These are phyloP conservation scores for Colletotrichum shisoi DNA, from an alignment of 2,329 filamentous ascomycete genomes.

Conservation along the genomic window DNA sequence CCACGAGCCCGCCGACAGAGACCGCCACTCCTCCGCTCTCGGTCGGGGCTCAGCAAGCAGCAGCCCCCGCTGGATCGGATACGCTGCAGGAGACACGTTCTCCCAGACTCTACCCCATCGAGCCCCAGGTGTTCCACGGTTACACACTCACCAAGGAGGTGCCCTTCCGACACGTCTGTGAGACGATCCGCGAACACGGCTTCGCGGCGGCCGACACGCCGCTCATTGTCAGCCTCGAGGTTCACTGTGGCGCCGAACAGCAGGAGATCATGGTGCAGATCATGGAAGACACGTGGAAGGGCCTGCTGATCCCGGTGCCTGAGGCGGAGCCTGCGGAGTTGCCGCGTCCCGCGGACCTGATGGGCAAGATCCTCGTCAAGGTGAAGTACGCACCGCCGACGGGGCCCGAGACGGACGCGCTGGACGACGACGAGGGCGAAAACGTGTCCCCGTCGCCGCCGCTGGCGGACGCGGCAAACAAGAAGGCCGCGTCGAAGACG, in stretches of 20 bases:
- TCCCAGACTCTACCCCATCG: conserved; percentile 53
- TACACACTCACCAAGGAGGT: conserved; percentile 91
- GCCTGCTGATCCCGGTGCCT: conserved; percentile 68
- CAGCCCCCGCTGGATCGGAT: background rate
- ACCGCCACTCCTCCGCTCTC: conserved; percentile 8
- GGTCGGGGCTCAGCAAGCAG: background rate
- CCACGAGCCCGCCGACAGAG: conserved; percentile 37
- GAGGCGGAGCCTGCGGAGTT: conserved; percentile 60
- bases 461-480: conserved; percentile 53
- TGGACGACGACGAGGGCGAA: conserved; percentile 49
- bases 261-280: conserved; percentile 92
- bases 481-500: conserved; percentile 41
- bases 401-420: conserved; percentile 46
- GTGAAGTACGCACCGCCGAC: conserved; percentile 71
- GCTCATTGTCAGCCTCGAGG: conserved; percentile 92
- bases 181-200: conserved; percentile 78
- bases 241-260: conserved; percentile 82
- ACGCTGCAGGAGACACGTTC: conserved; percentile 32
- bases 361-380: conserved; percentile 83
- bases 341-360: conserved; percentile 73
- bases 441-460: conserved; percentile 34
- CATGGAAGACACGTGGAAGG: conserved; percentile 85
- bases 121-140: conserved; percentile 84
- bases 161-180: conserved; percentile 84
- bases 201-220: conserved; percentile 80